phyloP scores from a whole-genome alignment of 2,329 filamentous ascomycete genomes.

The Fusarium luffae region DNA sequence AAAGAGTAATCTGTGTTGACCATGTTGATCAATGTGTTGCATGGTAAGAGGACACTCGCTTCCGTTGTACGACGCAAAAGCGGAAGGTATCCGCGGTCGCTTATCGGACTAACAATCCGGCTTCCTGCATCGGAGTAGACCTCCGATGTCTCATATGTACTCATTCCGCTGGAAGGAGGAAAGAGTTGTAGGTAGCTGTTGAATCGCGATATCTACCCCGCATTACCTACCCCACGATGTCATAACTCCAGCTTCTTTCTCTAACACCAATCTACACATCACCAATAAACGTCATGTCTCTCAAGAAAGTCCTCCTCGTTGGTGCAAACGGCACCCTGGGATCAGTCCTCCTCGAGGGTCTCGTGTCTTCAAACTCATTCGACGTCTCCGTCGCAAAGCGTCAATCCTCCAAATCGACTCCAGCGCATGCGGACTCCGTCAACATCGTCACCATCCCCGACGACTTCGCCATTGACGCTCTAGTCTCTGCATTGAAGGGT shows the following conservation, averaged over 20 bases:
- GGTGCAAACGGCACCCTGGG: constrained; percentile 56
- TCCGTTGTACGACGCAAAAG: background rate
- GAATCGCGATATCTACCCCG: constrained; percentile 19
- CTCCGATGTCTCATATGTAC: constrained; percentile 12
- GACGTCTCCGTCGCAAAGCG: constrained; percentile 67
- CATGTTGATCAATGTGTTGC: background rate
- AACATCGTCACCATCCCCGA: constrained; percentile 45
- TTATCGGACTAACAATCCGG: constrained; percentile 25
- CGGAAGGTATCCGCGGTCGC: constrained; percentile 16
- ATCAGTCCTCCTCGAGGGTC: constrained; percentile 51
- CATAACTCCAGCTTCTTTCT: constrained; percentile 1
- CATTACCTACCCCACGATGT: constrained; percentile 23
- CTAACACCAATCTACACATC: background rate
- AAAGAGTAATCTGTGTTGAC: background rate
- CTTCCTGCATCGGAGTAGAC: constrained; percentile 9
- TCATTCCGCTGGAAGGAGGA: background rate
- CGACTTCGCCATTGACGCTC: constrained; percentile 47
- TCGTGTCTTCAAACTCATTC: constrained; percentile 55
- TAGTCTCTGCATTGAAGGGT: constrained; percentile 62
- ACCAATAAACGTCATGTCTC: constrained; percentile 28
- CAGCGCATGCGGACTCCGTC: constrained; percentile 36
- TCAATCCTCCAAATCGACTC: constrained; percentile 46
- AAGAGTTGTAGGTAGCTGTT: background rate
- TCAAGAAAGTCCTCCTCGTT: constrained; percentile 51
- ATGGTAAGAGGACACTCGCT: background rate